These are phyloP conservation scores for Auriscalpium orientale DNA, from an alignment of 768 basidiomycete species.

Conservation along the genomic window DNA sequence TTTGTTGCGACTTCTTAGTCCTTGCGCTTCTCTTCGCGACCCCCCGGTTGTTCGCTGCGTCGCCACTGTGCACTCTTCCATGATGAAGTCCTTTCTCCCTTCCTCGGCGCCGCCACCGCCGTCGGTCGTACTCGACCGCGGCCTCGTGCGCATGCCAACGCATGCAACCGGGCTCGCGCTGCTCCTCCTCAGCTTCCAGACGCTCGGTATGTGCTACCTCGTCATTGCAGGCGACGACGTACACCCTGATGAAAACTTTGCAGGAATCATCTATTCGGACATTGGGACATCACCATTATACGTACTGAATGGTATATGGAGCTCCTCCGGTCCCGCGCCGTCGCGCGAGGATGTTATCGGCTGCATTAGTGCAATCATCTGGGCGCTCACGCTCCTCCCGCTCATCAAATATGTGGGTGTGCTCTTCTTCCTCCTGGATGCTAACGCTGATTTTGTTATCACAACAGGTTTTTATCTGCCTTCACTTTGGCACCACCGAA, in stretches of 20 bases:
- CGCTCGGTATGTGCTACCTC: conserved; percentile 17
- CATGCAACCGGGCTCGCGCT: conserved; percentile 13
- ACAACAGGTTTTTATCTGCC: conserved; percentile 38
- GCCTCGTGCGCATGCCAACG: neutral
- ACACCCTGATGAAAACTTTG: neutral
- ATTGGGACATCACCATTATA: conserved; percentile 57
- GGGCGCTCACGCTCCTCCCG: conserved; percentile 54
- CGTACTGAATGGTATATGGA: conserved; percentile 59
- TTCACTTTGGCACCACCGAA: conserved; percentile 43
- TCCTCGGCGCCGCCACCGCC: too few relatives aligned
- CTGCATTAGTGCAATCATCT: conserved; percentile 54
- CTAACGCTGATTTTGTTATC: too few relatives aligned
- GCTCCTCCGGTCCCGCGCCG: conserved; percentile 37
- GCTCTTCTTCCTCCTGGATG: neutral
- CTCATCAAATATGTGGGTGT: conserved; percentile 53
- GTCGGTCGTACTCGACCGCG: too few relatives aligned
- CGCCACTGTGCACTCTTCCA: too few relatives aligned
- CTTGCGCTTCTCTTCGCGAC: neutral
- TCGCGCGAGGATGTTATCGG: conserved; percentile 56
- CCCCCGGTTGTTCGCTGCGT: too few relatives aligned
- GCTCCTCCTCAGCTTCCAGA: conserved; percentile 24
- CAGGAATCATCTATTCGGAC: conserved; percentile 36
- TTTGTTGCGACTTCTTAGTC: neutral
- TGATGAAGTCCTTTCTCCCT: too few relatives aligned
- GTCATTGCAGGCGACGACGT: neutral